Conservation (phyloP, 78 protist genomes). For the Dictyostelium brefeldianum region DNA sequence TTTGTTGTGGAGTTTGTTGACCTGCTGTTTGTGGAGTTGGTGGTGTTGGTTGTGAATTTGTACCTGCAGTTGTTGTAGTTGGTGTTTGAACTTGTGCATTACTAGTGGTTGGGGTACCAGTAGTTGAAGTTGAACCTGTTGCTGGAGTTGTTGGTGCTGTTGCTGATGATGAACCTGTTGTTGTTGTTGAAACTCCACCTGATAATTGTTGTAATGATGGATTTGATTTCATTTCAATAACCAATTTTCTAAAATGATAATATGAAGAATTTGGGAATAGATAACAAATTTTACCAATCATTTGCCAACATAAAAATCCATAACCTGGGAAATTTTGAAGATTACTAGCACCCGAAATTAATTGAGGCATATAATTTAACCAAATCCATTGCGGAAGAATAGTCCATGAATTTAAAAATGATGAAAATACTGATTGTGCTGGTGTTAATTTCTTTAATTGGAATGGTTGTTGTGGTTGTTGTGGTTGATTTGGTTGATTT, state of each 20-base stretch:
- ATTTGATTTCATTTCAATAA: constrained; percentile 46
- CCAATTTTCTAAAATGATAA: constrained; percentile 60
- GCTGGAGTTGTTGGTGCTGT: constrained; percentile 1
- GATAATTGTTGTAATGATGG: neutral
- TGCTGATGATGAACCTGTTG: neutral
- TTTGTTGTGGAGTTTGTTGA: neutral
- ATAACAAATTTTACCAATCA: constrained; percentile 50
- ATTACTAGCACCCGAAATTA: constrained; percentile 50
- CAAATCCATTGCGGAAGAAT: constrained; percentile 70
- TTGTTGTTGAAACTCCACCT: neutral
- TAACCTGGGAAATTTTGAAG: constrained; percentile 44
- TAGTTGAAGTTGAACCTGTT: neutral
- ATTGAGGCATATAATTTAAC: constrained; percentile 45
- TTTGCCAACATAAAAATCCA: constrained; percentile 75
- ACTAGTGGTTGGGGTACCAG: neutral
- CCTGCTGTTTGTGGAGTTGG: neutral
- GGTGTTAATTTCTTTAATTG: constrained; percentile 37
- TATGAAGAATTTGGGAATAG: constrained; percentile 49
- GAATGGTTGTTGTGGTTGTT: neutral
- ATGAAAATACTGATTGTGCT: constrained; percentile 46
- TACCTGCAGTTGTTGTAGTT: neutral
- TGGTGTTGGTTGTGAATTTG: neutral
- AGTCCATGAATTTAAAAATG: constrained; percentile 35
- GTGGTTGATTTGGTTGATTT: neutral
- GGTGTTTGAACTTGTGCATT: neutral